Conservation (phyloP, 2,329 filamentous ascomycete species). For the Calonectria ilicicola region DNA sequence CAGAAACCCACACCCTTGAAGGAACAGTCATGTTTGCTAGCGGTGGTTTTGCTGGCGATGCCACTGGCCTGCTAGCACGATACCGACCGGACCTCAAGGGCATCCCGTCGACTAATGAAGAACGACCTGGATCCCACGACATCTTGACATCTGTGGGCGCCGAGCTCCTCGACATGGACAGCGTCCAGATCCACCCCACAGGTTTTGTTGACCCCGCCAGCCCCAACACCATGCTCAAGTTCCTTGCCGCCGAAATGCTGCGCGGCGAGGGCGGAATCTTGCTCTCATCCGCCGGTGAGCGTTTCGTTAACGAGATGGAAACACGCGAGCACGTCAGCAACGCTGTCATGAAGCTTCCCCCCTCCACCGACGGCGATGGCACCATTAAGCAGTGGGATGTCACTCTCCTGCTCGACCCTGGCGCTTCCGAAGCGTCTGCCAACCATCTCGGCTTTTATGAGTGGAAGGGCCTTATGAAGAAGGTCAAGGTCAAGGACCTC, state of each 20-base stretch:
- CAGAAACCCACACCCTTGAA: conserved; percentile 51
- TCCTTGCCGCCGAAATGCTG: conserved; percentile 73
- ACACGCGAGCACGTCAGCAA: conserved; percentile 68
- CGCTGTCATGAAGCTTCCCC: conserved; percentile 58
- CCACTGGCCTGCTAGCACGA: conserved; percentile 64
- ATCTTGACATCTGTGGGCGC: conserved; percentile 55
- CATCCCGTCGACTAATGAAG: conserved; percentile 73
- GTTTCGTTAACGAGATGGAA: conserved; percentile 74
- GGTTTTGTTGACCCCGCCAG: conserved; percentile 70
- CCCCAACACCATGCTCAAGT: conserved; percentile 62
- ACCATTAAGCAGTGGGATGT: conserved; percentile 67
- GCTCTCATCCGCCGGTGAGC: conserved; percentile 56
- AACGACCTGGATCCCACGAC: conserved; percentile 64
- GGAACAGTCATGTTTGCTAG: conserved; percentile 68
- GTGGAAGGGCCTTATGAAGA: conserved; percentile 71
- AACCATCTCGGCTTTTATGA: conserved; percentile 73
- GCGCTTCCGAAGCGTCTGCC: conserved; percentile 62
- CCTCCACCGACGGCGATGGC: conserved; percentile 44
- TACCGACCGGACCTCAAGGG: conserved; percentile 70
- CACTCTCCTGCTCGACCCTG: conserved; percentile 69
- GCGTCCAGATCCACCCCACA: conserved; percentile 74
- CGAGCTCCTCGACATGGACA: conserved; percentile 62
- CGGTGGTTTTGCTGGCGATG: conserved; percentile 74
- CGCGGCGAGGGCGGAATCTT: conserved; percentile 73
- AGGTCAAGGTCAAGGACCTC: conserved; percentile 65